Evolutionary conservation across 768 basidiomycete species (phyloP), one percentile per base, ranked within the genome.

Genomic region (Aureoboletus auriporus): DNA sequence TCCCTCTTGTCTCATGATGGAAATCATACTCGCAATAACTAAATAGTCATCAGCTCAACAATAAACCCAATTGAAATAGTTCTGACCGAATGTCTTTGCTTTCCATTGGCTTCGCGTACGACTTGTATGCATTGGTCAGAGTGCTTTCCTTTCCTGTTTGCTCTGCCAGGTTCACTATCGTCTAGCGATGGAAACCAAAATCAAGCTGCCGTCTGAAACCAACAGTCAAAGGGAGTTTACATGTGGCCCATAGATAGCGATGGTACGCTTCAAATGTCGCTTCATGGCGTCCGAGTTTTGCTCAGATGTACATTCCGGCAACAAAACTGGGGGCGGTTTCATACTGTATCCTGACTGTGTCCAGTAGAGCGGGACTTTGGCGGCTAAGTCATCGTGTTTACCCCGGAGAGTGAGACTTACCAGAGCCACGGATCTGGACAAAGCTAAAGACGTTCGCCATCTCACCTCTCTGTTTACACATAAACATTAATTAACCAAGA

Each of bases 11-110:
- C 66, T 96, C 92, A 4, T 73, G 77, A 67, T 97, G 95, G 65
- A 97, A 98, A 65, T 97, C 95, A 60, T 93, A 97, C 60, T 83
- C 86, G 52, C 73, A 70, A 58, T 91, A 92, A 53, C 87, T 90
- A 14, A 30, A 39, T 11, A 28, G 17, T 20, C 5, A 17, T 51
- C 38, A 52, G 49, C 28, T 47, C 29, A 37, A 44, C 33, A 37
- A 34, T 30, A 20, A 23, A 30, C 30, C 17, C 8, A 16, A 20
- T 29, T 27, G 39, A n/a, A 17, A 31, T 37, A 30, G 6, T 34
- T 64, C 80, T 38, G 59, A 88, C 86, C 70, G 71, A 16, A 79
- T 75, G 57, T 85, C 78, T 38, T 78, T 75, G 50, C 68, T 68
- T 41, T 71, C 69, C 40, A 84, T 63, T 60, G 81, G 82, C 7